Evolutionary conservation across 2,329 filamentous ascomycete species (phyloP), one percentile per base, ranked within the genome.

Genomic region (Alternaria triticimaculans): DNA sequence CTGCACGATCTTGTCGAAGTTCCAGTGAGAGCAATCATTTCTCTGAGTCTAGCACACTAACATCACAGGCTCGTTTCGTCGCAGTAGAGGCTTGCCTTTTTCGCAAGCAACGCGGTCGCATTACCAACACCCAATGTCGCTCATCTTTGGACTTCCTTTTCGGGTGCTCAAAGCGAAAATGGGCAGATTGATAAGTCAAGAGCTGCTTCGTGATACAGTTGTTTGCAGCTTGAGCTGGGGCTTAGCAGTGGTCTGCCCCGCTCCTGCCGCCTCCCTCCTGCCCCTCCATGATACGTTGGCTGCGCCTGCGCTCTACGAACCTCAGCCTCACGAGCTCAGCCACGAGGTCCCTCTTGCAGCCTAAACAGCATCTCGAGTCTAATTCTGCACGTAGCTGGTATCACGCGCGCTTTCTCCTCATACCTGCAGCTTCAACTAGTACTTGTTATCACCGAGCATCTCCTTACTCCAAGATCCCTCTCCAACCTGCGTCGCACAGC

Each of bases 211-310:
- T 12, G 7, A 46, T 46, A 23, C 12, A 23, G 4, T 14, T 10
- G 0, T 28, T 23, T 11, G 14, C n/a, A 30, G 33, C 8, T 20
- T 61, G 11, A 11, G 23, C 23, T 49, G 49, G 23, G 53, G 55
- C 59, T 55, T 55, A 56, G 46, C 61, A 12, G 28, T 43, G 48
- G 48, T 15, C 18, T 57, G 64, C 64, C 58, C 64, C 62, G 48
- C 58, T 60, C 45, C 49, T 55, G 33, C 53, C n/a, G 44, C 33
- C 25, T 44, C 59, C 49, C 60, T 3, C n/a, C 9, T 41, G n/a
- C 63, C 62, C 56, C 65, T 53, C 61, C 46, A 50, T 50, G 55
- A 65, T 41, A 49, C 43, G 49, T 55, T 59, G 30, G 48, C 45
- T 33, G 21, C 21, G 28, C 43, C 28, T 44, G 30, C 33, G 14